A percentile compares a stretch with the other conserved stretches of the same genome.
These are phyloP conservation scores for Penicillium sp. DNA, from an alignment of 2,329 filamentous ascomycete species.

Conservation along the genomic window DNA sequence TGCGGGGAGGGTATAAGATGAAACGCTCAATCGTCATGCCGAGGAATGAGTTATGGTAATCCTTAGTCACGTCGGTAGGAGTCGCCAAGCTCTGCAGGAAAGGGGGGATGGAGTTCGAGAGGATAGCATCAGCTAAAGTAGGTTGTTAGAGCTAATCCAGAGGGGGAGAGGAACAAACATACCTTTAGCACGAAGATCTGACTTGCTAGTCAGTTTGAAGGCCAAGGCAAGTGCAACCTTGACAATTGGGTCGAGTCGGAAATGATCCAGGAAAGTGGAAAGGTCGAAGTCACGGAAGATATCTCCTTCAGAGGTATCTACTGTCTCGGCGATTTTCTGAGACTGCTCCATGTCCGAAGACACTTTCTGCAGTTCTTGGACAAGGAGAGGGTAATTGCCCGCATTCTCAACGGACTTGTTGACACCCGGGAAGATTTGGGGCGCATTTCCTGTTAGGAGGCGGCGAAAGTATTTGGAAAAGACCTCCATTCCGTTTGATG, in stretches of 20 bases:
- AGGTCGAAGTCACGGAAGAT: conserved; percentile 95
- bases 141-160: background rate
- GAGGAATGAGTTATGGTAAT: conserved; percentile 68
- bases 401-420: conserved; percentile 71
- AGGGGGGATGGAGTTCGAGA: conserved; percentile 72
- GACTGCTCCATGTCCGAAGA: conserved; percentile 77
- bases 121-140: conserved; percentile 77
- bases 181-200: conserved; percentile 90
- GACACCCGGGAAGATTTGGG: conserved; percentile 81
- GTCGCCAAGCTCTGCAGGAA: conserved; percentile 75
- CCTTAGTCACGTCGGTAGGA: conserved; percentile 61
- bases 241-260: conserved; percentile 83
- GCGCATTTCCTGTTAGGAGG: conserved; percentile 84
- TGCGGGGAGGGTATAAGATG: conserved; percentile 80
- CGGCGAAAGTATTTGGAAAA: conserved; percentile 94
- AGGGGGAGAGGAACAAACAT: conserved; percentile 24
- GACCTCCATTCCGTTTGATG: conserved; percentile 99
- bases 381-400: conserved; percentile 79
- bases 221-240: conserved; percentile 86
- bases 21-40: conserved; percentile 81
- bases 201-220: conserved; percentile 77
- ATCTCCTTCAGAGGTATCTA: conserved; percentile 87
- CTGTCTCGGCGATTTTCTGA: conserved; percentile 85
- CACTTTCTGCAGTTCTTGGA: conserved; percentile 82
- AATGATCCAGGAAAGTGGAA: conserved; percentile 93